Base-by-base conservation (phyloP, 768 basidiomycete genomes). In the Boletus rubescentipes region DNA sequence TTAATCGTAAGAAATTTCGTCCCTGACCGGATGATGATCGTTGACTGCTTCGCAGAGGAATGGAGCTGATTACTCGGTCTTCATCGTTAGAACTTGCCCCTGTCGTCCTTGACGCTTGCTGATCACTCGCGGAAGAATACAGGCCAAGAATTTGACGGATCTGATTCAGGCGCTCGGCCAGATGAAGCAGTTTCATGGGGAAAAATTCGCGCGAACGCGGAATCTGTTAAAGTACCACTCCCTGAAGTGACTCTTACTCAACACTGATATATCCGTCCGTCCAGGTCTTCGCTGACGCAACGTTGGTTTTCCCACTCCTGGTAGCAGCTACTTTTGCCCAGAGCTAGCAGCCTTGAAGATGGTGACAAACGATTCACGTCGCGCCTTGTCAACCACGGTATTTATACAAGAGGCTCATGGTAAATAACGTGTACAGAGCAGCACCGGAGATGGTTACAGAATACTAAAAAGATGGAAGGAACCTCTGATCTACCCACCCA, bases 111-210 rank as follows among this genome's bases (percentile, higher is more conserved):
- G 18, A 31, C 16, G 21, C 29, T 55, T 43, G 23, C 49, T 49
- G 23, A 46, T 32, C 21, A 48, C 31, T 51, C 15, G 18, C 16
- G 43, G 14, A 39, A 93, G 91, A 99, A 98, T 66, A 99, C 97
- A 2, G 97, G 96, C 0, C 94, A 99, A 76, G 97, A 99, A 75
- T 99, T 97, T 61, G 97, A 99, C 68, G 97, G 97, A 2, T 98
- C 94, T 9, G 96, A 98, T 70, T 95, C 95, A 6, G 96, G 96
- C 16, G 95, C 97, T 31, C 79, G 92, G 54, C 97, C 97, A 9
- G 97, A 99, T 63, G 97, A 99, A 72, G 97, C 97, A 1, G 85
- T 99, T 23, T 94, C 91, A 4, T 99, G 97, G 97, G 97, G 97
- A 1, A 99, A 99, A 76, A 98, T 98, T 58, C 83, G 93, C 34